Percentiles rank a stretch among this genome's conserved stretches.
Evolutionary conservation across 345 rosid genomes (phyloP).

Genomic region (Melaleuca quinquenervia): DNA sequence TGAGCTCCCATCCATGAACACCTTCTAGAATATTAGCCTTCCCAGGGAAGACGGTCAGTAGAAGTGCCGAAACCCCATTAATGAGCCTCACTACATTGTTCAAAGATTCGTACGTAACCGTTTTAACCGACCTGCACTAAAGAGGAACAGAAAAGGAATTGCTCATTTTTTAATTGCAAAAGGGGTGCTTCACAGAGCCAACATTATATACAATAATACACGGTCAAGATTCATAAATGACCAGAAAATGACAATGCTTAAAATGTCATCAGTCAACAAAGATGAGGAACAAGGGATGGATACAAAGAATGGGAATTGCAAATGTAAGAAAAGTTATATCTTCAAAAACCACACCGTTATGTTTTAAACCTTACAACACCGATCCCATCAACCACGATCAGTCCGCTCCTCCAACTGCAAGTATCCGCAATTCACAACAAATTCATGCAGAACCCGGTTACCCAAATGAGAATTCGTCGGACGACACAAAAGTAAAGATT

Average conservation of each 20-base stretch:
- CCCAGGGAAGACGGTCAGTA: conserved; percentile 67
- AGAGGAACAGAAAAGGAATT: conserved; percentile 11
- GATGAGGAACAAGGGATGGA: background rate
- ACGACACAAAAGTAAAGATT: background rate
- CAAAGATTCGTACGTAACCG: conserved; percentile 76
- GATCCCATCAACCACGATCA: background rate
- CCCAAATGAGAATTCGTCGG: background rate
- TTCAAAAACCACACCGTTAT: background rate
- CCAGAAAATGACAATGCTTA: background rate
- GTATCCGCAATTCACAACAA: background rate
- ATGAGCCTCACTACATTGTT: conserved; percentile 68
- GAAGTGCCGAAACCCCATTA: conserved; percentile 73
- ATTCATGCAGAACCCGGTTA: background rate
- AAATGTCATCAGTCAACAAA: background rate
- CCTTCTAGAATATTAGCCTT: conserved; percentile 83
- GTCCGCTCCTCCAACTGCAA: background rate
- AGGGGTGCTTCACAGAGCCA: background rate
- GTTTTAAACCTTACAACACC: background rate
- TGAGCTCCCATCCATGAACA: conserved; percentile 94
- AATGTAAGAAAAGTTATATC: background rate
- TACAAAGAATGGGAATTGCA: background rate
- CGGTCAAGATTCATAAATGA: background rate
- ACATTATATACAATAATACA: background rate
- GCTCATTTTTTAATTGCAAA: background rate
- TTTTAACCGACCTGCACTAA: conserved; percentile 86